These are phyloP conservation scores for Russula olivacea DNA, from an alignment of 768 basidiomycete species.

Conservation along the genomic window DNA sequence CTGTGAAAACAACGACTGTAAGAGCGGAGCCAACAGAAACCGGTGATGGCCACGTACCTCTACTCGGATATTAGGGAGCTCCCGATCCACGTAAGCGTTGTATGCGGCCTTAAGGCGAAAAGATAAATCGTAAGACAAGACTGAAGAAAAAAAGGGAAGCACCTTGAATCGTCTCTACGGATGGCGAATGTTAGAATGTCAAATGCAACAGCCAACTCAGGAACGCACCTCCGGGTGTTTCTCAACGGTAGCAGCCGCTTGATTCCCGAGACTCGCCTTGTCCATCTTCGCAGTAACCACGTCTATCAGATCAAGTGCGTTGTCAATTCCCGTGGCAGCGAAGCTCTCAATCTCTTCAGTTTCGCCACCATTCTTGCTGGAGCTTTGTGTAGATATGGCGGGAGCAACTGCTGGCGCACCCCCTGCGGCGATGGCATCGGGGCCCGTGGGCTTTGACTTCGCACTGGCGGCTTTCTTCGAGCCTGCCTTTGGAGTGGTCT, in stretches of 20 bases:
- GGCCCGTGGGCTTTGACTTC: slow-evolving; percentile 55
- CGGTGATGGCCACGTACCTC: slow-evolving; percentile 48
- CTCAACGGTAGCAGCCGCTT: slow-evolving; percentile 82
- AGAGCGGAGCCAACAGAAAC: background rate
- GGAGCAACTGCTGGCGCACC: slow-evolving; percentile 40
- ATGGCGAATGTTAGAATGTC: slow-evolving; percentile 15
- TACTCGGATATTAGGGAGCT: slow-evolving; percentile 67
- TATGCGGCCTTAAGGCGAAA: slow-evolving; percentile 58
- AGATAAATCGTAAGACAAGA: background rate
- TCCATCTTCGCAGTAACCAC: slow-evolving; percentile 90
- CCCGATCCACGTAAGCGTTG: slow-evolving; percentile 83
- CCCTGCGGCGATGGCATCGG: slow-evolving; percentile 80
- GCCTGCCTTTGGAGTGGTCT: slow-evolving; percentile 40
- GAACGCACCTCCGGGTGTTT: slow-evolving; percentile 80
- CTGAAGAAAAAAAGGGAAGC: slow-evolving; percentile 18
- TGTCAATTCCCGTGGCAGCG: slow-evolving; percentile 83
- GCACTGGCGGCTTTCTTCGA: slow-evolving; percentile 1
- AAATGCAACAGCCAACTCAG: background rate
- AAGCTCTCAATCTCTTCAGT: slow-evolving; percentile 56
- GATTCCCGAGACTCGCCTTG: slow-evolving; percentile 83
- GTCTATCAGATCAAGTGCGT: slow-evolving; percentile 82
- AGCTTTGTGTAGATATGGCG: slow-evolving; percentile 26
- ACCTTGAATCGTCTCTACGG: slow-evolving; percentile 84
- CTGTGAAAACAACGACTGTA: slow-evolving; percentile 34
- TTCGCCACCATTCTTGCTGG: slow-evolving; percentile 30